A percentile compares a stretch with the other conserved stretches of the same genome.
Conservation (phyloP, 2,329 filamentous ascomycete species). For the Seiridium unicorne region DNA sequence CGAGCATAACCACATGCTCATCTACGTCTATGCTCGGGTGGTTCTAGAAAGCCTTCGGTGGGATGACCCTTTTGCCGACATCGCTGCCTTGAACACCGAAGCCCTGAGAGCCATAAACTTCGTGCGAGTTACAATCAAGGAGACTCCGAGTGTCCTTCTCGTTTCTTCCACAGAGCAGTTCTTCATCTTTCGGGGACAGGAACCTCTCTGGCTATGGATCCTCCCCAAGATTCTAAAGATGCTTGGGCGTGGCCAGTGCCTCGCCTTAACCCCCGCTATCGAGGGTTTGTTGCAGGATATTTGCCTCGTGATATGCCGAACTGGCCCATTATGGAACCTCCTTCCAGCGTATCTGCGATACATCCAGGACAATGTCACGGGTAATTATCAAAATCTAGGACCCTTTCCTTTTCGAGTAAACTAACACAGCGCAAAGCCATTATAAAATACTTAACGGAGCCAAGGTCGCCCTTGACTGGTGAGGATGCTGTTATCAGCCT, state of each 20-base stretch:
- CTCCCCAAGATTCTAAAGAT: slow-evolving; percentile 57
- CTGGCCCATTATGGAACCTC: slow-evolving; percentile 47
- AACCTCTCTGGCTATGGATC: slow-evolving; percentile 66
- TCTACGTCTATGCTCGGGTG: slow-evolving; percentile 79
- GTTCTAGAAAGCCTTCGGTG: slow-evolving; percentile 69
- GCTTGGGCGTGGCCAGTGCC: slow-evolving; percentile 50
- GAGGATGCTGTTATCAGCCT: slow-evolving; percentile 26
- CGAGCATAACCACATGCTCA: slow-evolving; percentile 78
- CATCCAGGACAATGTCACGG: slow-evolving; percentile 44
- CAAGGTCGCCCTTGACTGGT: slow-evolving; percentile 22
- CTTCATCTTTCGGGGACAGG: slow-evolving; percentile 52
- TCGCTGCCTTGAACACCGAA: slow-evolving; percentile 54
- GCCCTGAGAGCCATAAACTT: slow-evolving; percentile 75
- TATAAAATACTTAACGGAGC: slow-evolving; percentile 21
- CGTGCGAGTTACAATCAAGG: slow-evolving; percentile 70
- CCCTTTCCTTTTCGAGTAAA: neutral
- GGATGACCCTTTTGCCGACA: slow-evolving; percentile 67
- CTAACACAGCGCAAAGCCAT: slow-evolving; percentile 21
- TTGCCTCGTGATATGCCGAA: slow-evolving; percentile 41
- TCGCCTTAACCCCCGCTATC: slow-evolving; percentile 48
- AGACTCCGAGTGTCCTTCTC: slow-evolving; percentile 69
- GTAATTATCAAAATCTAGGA: slow-evolving; percentile 31
- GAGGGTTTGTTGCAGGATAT: slow-evolving; percentile 50
- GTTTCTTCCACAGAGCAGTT: slow-evolving; percentile 37
- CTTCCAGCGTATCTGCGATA: slow-evolving; percentile 45